A percentile compares a stretch with the other conserved stretches of the same genome.
Conservation (phyloP, 805 yeast genomes). For the Clavispora santaluciae region DNA sequence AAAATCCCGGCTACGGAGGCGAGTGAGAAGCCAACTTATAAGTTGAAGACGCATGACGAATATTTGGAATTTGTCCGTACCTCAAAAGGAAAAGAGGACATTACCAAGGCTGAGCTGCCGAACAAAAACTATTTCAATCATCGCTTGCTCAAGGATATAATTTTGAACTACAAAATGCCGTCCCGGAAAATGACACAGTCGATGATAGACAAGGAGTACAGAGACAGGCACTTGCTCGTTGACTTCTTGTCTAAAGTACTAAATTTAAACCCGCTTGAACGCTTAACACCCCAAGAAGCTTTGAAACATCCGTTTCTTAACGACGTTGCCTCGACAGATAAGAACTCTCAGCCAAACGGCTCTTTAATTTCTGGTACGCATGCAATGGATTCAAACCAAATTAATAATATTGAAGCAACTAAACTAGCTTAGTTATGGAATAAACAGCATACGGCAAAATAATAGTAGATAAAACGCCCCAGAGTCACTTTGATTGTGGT, state of each 20-base stretch:
- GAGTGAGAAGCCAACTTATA: conserved; percentile 26
- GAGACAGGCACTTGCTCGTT: conserved; percentile 62
- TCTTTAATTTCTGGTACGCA: neutral
- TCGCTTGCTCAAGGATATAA: conserved; percentile 62
- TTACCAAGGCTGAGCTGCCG: conserved; percentile 57
- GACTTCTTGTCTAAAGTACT: conserved; percentile 78
- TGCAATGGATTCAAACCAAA: neutral
- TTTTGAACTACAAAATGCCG: conserved; percentile 69
- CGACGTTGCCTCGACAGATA: conserved; percentile 13
- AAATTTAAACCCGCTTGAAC: conserved; percentile 83
- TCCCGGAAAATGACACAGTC: conserved; percentile 49
- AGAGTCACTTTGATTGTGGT: too few species aligned
- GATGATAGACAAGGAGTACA: conserved; percentile 65
- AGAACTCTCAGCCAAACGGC: neutral
- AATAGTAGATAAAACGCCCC: too few species aligned
- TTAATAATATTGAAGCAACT: neutral
- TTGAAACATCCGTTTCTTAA: conserved; percentile 82
- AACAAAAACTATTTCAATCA: conserved; percentile 77
- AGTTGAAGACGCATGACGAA: conserved; percentile 32
- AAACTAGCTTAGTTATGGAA: neutral
- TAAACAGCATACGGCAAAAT: neutral
- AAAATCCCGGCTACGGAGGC: conserved; percentile 26
- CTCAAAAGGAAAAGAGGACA: conserved; percentile 25
- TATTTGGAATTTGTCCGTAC: conserved; percentile 26
- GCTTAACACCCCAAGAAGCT: conserved; percentile 98